Evolutionary conservation across 2,329 filamentous ascomycete genomes (phyloP).

Genomic region (Penicillium sp.): DNA sequence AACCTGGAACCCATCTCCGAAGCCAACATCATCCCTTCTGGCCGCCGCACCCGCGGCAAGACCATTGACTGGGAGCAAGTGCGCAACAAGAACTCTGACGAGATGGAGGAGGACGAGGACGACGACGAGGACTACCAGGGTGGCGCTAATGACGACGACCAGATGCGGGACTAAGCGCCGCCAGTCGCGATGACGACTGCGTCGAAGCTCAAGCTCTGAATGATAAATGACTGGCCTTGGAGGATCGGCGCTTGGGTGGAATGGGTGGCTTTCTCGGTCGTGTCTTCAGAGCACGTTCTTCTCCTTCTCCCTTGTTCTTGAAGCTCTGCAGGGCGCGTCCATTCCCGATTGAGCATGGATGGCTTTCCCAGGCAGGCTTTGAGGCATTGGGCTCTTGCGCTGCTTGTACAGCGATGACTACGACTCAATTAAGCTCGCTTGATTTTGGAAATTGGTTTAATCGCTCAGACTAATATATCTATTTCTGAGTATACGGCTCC

Average conservation of each 20-base stretch:
- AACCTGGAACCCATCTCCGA: constrained; percentile 90
- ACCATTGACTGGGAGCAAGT: constrained; percentile 93
- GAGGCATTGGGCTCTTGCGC: constrained; percentile 7
- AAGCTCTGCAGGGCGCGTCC: neutral
- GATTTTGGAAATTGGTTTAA: neutral
- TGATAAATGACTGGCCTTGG: constrained; percentile 24
- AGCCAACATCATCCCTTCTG: constrained; percentile 79
- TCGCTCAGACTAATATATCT: neutral
- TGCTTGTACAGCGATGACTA: constrained; percentile 17
- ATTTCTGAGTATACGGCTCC: neutral
- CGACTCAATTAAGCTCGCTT: constrained; percentile 26
- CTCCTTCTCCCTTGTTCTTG: neutral
- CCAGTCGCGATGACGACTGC: constrained; percentile 8
- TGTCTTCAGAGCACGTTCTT: constrained; percentile 12
- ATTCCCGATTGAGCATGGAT: neutral
- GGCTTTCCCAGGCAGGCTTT: neutral
- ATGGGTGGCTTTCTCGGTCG: constrained; percentile 15
- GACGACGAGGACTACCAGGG: constrained; percentile 39
- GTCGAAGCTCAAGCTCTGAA: constrained; percentile 18
- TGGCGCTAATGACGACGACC: constrained; percentile 38
- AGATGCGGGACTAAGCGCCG: constrained; percentile 44
- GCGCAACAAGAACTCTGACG: constrained; percentile 74
- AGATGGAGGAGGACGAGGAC: constrained; percentile 64
- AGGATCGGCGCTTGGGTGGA: constrained; percentile 22
- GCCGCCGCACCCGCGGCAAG: constrained; percentile 86